Evolutionary conservation across 805 yeast genomes (phyloP).

Genomic region (Cyberlindnera japonica): DNA sequence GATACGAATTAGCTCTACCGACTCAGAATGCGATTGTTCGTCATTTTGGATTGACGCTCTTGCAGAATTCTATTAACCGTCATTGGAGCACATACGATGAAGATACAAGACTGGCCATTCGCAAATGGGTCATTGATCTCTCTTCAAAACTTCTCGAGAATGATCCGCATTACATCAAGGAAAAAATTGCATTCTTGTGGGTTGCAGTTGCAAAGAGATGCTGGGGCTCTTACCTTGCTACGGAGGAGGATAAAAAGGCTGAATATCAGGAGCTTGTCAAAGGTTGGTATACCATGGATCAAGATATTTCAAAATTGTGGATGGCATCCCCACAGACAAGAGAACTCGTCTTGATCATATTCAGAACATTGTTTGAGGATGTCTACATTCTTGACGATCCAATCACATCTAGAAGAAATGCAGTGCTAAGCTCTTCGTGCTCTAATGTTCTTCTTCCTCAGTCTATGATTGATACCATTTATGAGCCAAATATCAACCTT

Average conservation of each 20-base stretch:
- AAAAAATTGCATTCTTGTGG: constrained; percentile 88
- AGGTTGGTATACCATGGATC: constrained; percentile 90
- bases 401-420: constrained; percentile 73
- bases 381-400: constrained; percentile 90
- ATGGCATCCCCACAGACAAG: constrained; percentile 55
- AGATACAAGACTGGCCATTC: constrained; percentile 60
- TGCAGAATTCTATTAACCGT: constrained; percentile 65
- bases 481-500: constrained; percentile 63
- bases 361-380: constrained; percentile 89
- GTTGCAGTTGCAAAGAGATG: constrained; percentile 83
- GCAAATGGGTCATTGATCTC: constrained; percentile 83
- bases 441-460: constrained; percentile 79
- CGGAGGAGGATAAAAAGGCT: constrained; percentile 29
- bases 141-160: constrained; percentile 51
- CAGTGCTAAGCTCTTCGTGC: constrained; percentile 75
- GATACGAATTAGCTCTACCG: constrained; percentile 74
- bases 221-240: constrained; percentile 75
- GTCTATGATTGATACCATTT: constrained; percentile 54
- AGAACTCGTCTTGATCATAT: constrained; percentile 72
- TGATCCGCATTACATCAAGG: constrained; percentile 89
- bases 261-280: constrained; percentile 49
- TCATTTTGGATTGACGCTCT: constrained; percentile 82
- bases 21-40: constrained; percentile 69
- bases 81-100: constrained; percentile 52
- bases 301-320: constrained; percentile 74